Base-by-base conservation (phyloP, 2,329 filamentous ascomycete genomes). In the Alternaria conjuncta region DNA sequence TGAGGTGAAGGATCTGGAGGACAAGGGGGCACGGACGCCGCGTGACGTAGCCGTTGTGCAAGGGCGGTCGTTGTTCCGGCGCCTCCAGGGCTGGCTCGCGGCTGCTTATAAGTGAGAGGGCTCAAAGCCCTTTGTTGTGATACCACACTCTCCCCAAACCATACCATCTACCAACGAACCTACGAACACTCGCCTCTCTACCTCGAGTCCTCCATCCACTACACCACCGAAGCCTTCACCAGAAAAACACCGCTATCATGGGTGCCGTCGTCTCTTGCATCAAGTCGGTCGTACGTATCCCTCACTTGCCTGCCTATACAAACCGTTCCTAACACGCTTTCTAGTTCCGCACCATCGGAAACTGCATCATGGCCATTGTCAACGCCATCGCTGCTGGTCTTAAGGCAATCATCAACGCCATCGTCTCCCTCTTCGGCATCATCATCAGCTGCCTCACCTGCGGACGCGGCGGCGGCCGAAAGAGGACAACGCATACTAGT, bases 221-320 rank as follows among this genome's bases (percentile, higher is more conserved):
- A 36, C 44, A 25, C 23, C 55, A 49, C 43, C 20, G 10, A 18
- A 45, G 59, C 43, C 62, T 45, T 59, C 60, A 56, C 45, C 44
- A 30, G 8, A 49, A 67, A 59, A 71, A 67, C 63, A 71, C 75
- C 64, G 67, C 70, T 69, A 89, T 80, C 71, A 95, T 96, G 92
- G 92, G 92, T 83, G 92, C 90, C 81, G 89, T 96, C 76, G 85
- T 93, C 71, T 94, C 92, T 79, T 94, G 92, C 55, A 65, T 65
- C 60, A 62, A 65, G 56, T 63, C 63, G 12, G 13, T 65, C 79
- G 92, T 95, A 92, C 76, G 91, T 87, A 55, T 21, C 36, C 23
- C 47, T n/a, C 55, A 12, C 50, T 41, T 44, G 4, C 26, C 25
- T n/a, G 43, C 45, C 21, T 28, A 15, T 28, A 53, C 78, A 70